phyloP scores from a whole-genome alignment of 179 eudicot genomes.

The Patellifolia procumbens region DNA sequence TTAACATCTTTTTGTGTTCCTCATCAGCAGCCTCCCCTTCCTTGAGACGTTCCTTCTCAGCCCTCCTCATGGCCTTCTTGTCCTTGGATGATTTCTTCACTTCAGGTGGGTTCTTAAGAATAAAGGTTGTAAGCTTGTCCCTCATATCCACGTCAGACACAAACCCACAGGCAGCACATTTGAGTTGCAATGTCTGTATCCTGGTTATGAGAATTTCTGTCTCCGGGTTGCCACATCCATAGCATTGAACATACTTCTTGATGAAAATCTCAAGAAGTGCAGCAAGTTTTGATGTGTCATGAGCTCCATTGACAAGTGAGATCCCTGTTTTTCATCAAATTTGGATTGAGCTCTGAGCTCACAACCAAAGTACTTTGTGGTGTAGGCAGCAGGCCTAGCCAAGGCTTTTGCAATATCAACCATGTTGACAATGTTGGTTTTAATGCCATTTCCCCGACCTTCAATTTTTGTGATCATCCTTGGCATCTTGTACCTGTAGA shows the following conservation, averaged over 20 bases:
- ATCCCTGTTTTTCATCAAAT: constrained; percentile 74
- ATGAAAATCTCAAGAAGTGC: constrained; percentile 75
- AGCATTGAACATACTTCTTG: constrained; percentile 76
- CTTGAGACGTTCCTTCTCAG: constrained; percentile 79
- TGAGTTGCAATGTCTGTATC: constrained; percentile 59
- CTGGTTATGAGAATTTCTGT: constrained; percentile 66
- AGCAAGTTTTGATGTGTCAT: constrained; percentile 69
- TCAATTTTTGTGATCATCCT: constrained; percentile 75
- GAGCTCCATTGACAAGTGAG: constrained; percentile 68
- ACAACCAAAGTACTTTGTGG: constrained; percentile 73
- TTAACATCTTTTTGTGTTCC: constrained; percentile 64
- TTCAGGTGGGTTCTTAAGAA: constrained; percentile 81
- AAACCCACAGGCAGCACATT: constrained; percentile 79
- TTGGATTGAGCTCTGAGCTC: constrained; percentile 86
- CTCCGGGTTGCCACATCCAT: constrained; percentile 84
- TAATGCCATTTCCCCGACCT: constrained; percentile 83
- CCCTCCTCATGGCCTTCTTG: constrained; percentile 78
- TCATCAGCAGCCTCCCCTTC: constrained; percentile 88
- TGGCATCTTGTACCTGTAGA: constrained; percentile 87
- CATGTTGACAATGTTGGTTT: constrained; percentile 78
- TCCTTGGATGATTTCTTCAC: constrained; percentile 65
- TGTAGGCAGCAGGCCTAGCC: constrained; percentile 71
- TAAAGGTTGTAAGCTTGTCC: constrained; percentile 80
- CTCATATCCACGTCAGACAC: constrained; percentile 81
- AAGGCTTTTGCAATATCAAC: constrained; percentile 82